Conservation (phyloP, 2,329 filamentous ascomycete species). For the Colletotrichum somersetense region DNA sequence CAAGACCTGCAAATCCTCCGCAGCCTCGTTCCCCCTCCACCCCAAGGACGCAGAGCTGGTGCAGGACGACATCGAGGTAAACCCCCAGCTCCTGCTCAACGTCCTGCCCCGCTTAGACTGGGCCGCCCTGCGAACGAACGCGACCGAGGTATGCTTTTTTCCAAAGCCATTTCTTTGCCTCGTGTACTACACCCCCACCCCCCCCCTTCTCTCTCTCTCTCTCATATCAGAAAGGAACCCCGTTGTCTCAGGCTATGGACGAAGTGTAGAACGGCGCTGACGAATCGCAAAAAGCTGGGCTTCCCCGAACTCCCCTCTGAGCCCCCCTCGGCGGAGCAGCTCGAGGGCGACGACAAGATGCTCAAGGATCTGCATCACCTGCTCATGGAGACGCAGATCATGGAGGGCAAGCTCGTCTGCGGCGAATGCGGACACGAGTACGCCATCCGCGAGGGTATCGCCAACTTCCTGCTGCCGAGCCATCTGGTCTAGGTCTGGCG, state of each 20-base stretch:
- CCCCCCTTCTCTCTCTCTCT: neutral
- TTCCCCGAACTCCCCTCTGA: slow-evolving; percentile 79
- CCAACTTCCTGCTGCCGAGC: slow-evolving; percentile 93
- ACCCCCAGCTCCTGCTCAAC: slow-evolving; percentile 84
- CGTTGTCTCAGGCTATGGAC: neutral
- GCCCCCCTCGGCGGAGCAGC: slow-evolving; percentile 72
- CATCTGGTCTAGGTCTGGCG: slow-evolving; percentile 78
- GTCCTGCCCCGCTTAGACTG: slow-evolving; percentile 91
- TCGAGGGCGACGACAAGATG: slow-evolving; percentile 75
- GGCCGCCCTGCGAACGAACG: slow-evolving; percentile 80
- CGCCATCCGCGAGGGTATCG: slow-evolving; percentile 93
- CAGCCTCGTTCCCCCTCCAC: slow-evolving; percentile 88
- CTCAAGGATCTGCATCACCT: slow-evolving; percentile 84
- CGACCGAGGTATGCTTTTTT: slow-evolving; percentile 75
- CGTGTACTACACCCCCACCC: neutral
- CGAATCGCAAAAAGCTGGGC: slow-evolving; percentile 70
- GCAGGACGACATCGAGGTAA: slow-evolving; percentile 84
- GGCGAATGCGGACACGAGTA: slow-evolving; percentile 95
- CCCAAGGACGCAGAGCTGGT: slow-evolving; percentile 93
- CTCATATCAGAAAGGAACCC: neutral
- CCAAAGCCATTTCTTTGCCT: neutral
- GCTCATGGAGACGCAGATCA: slow-evolving; percentile 89
- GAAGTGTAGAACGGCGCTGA: slow-evolving; percentile 8
- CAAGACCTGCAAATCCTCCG: slow-evolving; percentile 89
- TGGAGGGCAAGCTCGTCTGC: slow-evolving; percentile 90